Evolutionary conservation across 2,329 filamentous ascomycete species (phyloP).

Genomic region (Plectosphaerella plurivora): DNA sequence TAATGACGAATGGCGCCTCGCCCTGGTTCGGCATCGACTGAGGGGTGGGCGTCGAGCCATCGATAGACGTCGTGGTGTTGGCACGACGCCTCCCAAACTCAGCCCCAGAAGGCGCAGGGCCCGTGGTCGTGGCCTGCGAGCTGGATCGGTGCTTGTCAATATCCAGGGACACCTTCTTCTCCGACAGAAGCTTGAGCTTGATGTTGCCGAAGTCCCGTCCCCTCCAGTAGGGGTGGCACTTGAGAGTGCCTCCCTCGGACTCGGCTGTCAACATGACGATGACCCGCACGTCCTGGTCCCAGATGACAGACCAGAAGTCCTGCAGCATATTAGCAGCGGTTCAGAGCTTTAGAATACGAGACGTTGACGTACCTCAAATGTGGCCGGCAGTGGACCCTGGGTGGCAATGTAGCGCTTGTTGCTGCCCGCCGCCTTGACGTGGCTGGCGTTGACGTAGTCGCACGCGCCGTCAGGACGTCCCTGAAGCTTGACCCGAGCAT

Average conservation of each 20-base stretch:
- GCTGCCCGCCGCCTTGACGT: constrained; percentile 73
- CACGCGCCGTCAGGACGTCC: constrained; percentile 64
- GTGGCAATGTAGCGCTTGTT: constrained; percentile 94
- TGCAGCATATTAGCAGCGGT: constrained; percentile 25
- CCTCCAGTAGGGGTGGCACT: constrained; percentile 93
- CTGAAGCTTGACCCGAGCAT: constrained; percentile 78
- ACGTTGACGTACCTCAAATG: constrained; percentile 67
- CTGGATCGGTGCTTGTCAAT: constrained; percentile 46
- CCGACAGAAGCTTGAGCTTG: constrained; percentile 70
- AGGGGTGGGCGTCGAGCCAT: constrained; percentile 16
- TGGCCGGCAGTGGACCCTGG: constrained; percentile 87
- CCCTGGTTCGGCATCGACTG: constrained; percentile 21
- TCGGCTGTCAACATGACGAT: constrained; percentile 97
- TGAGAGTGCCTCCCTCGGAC: constrained; percentile 85
- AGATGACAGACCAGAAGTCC: constrained; percentile 98
- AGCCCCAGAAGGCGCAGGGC: constrained; percentile 7
- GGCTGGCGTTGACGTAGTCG: constrained; percentile 94
- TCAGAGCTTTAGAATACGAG: neutral
- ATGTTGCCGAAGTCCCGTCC: constrained; percentile 73
- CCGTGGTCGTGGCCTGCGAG: constrained; percentile 10
- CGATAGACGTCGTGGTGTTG: constrained; percentile 23
- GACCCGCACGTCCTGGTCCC: constrained; percentile 93
- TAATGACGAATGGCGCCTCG: constrained; percentile 70
- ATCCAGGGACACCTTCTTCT: constrained; percentile 77
- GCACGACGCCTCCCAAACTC: constrained; percentile 20